Percentiles rank a stretch among this genome's conserved stretches.
These are phyloP conservation scores for Quillaja saponaria DNA, from an alignment of 306 rosid species.

Conservation along the genomic window DNA sequence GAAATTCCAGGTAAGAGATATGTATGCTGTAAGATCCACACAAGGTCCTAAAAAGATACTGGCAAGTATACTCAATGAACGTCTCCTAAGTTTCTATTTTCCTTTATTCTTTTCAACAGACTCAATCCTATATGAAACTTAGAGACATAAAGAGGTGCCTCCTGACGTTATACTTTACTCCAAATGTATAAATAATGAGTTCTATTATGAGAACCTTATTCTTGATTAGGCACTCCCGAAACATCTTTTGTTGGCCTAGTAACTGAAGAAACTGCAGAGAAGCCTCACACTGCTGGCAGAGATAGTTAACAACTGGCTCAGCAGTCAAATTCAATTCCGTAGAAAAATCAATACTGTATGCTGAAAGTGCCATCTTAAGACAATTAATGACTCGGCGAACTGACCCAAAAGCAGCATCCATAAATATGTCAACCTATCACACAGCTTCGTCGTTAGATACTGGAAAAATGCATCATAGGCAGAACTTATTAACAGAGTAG, in stretches of 20 bases:
- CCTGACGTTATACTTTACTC: slow-evolving; percentile 15
- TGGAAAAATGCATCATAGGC: slow-evolving; percentile 19
- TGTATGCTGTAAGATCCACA: not conserved
- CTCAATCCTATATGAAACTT: slow-evolving; percentile 15
- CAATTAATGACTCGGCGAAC: slow-evolving; percentile 61
- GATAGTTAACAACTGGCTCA: slow-evolving; percentile 63
- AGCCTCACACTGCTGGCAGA: slow-evolving; percentile 94
- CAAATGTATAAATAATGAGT: slow-evolving; percentile 23
- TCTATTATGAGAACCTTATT: slow-evolving; percentile 66
- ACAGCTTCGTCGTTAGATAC: slow-evolving; percentile 37
- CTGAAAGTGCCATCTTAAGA: slow-evolving; percentile 57
- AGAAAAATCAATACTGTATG: slow-evolving; percentile 40
- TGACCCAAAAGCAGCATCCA: slow-evolving; percentile 94
- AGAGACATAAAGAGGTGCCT: slow-evolving; percentile 14
- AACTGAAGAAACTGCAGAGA: slow-evolving; percentile 90
- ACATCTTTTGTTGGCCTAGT: slow-evolving; percentile 77
- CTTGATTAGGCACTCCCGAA: slow-evolving; percentile 80
- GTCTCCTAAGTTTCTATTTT: slow-evolving; percentile 4
- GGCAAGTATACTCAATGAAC: not conserved
- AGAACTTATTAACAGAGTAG: not conserved
- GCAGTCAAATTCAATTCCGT: slow-evolving; percentile 45
- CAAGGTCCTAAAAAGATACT: not conserved
- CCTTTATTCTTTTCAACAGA: not conserved
- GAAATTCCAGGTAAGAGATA: too few relatives aligned
- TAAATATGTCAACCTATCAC: slow-evolving; percentile 83